A percentile compares a stretch with the other conserved stretches of the same genome.
Conservation (phyloP, 192 early-diverging fungal species). For the Gryganskiella cystojenkinii region DNA sequence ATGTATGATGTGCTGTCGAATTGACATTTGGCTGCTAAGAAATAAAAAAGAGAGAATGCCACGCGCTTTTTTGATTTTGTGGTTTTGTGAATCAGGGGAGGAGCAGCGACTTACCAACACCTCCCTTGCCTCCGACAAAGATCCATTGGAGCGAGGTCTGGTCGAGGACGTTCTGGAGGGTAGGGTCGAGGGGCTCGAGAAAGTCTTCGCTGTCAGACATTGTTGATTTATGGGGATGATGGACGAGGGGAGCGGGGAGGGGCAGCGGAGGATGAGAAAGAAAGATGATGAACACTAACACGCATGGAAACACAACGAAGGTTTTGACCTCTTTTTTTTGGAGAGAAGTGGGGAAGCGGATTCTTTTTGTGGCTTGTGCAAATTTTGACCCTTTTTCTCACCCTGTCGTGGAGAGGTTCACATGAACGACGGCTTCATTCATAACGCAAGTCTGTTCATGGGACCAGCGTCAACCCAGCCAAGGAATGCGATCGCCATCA, state of each 20-base stretch:
- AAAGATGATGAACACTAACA: neutral
- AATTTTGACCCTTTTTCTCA: too few relatives aligned
- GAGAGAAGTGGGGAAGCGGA: too few relatives aligned
- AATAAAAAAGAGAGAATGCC: neutral
- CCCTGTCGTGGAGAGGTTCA: too few relatives aligned
- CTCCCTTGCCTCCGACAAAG: constrained; percentile 99
- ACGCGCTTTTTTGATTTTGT: neutral
- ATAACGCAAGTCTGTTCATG: too few relatives aligned
- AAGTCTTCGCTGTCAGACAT: constrained; percentile 71
- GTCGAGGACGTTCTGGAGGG: constrained; percentile 96
- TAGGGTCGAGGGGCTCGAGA: constrained; percentile 79
- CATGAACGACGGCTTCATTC: too few relatives aligned
- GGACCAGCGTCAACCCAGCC: too few relatives aligned
- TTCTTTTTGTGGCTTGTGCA: too few relatives aligned
- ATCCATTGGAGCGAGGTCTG: constrained; percentile 98
- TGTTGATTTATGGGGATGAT: constrained; percentile 5
- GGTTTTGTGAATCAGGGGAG: neutral
- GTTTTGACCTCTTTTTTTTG: neutral
- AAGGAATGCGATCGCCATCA: constrained; percentile 10
- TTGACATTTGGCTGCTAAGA: neutral
- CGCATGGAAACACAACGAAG: constrained; percentile 19
- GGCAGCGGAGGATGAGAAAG: neutral
- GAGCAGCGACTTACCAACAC: constrained; percentile 82
- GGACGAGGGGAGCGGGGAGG: neutral
- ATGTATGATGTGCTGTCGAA: neutral